Conservation (phyloP, 106 monocot genomes). For the Dactylorhiza incarnata region DNA sequence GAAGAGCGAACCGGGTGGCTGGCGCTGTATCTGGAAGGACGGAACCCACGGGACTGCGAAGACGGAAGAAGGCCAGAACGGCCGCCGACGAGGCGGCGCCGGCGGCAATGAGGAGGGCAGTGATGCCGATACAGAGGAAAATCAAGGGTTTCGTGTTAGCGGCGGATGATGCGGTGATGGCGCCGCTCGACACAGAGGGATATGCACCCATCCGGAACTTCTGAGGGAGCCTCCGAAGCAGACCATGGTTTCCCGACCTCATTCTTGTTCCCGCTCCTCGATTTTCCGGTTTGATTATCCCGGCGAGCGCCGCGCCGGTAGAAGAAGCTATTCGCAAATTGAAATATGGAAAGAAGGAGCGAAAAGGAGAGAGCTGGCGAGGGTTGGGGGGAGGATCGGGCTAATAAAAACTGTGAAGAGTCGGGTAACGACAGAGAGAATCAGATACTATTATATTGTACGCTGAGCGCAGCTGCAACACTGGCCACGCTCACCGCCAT, state of each 20-base stretch:
- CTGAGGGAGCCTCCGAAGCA: conserved; percentile 6
- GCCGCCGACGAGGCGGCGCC: not conserved
- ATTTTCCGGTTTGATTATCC: too few species aligned
- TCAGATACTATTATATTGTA: too few species aligned
- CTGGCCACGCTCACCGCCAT: too few species aligned
- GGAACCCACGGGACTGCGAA: not conserved
- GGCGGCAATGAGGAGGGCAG: not conserved
- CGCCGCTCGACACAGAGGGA: not conserved
- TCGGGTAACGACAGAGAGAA: too few species aligned
- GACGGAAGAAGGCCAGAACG: not conserved
- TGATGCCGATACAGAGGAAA: not conserved
- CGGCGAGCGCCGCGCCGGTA: too few species aligned
- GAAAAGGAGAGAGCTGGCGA: too few species aligned
- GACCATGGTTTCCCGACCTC: not conserved
- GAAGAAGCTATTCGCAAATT: too few species aligned
- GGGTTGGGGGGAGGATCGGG: too few species aligned
- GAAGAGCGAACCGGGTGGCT: not conserved
- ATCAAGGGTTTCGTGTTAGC: not conserved
- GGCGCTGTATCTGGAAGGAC: not conserved
- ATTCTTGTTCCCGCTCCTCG: not conserved
- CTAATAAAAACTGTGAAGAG: too few species aligned
- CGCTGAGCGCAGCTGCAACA: too few species aligned
- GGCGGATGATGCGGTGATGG: not conserved
- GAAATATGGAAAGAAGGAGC: too few species aligned
- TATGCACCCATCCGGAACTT: not conserved